These are phyloP conservation scores for Lactarius tabidus DNA, from an alignment of 768 basidiomycete genomes.

Conservation along the genomic window DNA sequence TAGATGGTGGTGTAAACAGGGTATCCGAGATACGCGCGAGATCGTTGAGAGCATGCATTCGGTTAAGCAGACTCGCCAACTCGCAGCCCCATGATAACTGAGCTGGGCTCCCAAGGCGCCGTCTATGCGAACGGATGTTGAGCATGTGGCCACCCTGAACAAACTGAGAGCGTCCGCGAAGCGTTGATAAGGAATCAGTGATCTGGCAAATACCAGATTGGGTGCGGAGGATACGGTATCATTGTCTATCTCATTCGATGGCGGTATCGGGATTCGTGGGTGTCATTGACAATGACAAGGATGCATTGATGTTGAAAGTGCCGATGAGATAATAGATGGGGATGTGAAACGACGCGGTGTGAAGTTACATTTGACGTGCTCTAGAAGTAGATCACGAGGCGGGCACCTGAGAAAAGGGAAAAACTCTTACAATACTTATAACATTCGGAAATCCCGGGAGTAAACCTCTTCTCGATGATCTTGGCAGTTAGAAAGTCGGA, in stretches of 20 bases:
- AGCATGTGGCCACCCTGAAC: constrained; percentile 24
- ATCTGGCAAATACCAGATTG: constrained; percentile 56
- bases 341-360: constrained; percentile 53
- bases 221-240: constrained; percentile 24
- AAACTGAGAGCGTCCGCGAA: constrained; percentile 31
- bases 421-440: constrained; percentile 52
- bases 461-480: constrained; percentile 41
- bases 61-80: constrained; percentile 61
- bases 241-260: constrained; percentile 29
- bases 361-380: constrained; percentile 51
- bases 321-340: constrained; percentile 47
- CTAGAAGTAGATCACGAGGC: constrained; percentile 33
- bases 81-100: constrained; percentile 51
- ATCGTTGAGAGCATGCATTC: constrained; percentile 60
- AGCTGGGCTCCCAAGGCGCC: constrained; percentile 39
- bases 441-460: constrained; percentile 46
- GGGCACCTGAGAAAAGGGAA: not conserved
- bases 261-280: constrained; percentile 34
- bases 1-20: constrained; percentile 9
- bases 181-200: constrained; percentile 63
- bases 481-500: constrained; percentile 48
- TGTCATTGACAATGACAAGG: constrained; percentile 26
- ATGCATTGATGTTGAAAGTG: constrained; percentile 44
- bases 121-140: constrained; percentile 15
- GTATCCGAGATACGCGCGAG: constrained; percentile 30